These are phyloP conservation scores for Collybia sordida DNA, from an alignment of 768 basidiomycete species.

Conservation along the genomic window DNA sequence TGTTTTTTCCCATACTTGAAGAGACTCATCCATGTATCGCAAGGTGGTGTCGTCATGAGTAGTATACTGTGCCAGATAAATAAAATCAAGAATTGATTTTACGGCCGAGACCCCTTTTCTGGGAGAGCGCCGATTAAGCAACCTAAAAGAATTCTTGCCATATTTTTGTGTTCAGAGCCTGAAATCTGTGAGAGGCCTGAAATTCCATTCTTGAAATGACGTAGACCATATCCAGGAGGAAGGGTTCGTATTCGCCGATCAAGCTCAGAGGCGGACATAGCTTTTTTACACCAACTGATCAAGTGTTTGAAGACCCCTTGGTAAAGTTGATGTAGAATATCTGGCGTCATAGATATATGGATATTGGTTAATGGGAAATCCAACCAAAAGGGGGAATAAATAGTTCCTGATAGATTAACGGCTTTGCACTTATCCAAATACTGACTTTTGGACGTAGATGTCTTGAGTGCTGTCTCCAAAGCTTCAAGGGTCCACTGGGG, in stretches of 20 bases:
- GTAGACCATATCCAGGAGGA: constrained; percentile 16
- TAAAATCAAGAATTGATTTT: constrained; percentile 32
- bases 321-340: not conserved
- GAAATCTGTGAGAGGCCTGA: constrained; percentile 39
- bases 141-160: constrained; percentile 32
- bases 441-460: constrained; percentile 7
- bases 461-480: constrained; percentile 22
- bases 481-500: constrained; percentile 4
- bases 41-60: constrained; percentile 25
- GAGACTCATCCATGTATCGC: constrained; percentile 17
- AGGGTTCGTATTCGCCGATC: not conserved
- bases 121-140: constrained; percentile 23
- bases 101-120: constrained; percentile 13
- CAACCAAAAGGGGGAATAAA: not conserved
- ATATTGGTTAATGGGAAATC: not conserved
- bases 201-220: constrained; percentile 42
- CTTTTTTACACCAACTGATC: not conserved
- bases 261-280: not conserved
- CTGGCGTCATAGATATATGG: not conserved
- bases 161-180: constrained; percentile 38
- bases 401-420: not conserved
- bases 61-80: constrained; percentile 28
- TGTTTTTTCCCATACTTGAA: constrained; percentile 28
- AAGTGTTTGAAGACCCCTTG: constrained; percentile 26
- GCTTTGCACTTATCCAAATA: constrained; percentile 8